Evolutionary conservation across 805 yeast species (phyloP), one percentile per base, ranked within the genome.

Genomic region (Metschnikowia hibisci): DNA sequence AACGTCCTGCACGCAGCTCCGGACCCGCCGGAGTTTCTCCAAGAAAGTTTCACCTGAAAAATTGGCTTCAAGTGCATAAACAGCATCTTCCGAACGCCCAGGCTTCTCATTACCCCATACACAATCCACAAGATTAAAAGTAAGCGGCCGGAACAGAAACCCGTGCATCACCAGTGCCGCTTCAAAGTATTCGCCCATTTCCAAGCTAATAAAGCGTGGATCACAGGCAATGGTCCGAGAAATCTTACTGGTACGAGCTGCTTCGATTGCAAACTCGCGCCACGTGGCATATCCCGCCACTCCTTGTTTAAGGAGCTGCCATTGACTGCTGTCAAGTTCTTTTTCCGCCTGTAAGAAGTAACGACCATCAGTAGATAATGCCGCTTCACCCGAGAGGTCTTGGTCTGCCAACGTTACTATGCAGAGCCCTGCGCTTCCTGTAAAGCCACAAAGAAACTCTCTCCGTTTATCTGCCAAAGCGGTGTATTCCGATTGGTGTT

Each of bases 301-400:
- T 4, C 96, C 96, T 60, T 84, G 95, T 58, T 84, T 89, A 46
- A 93, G 71, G 35, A 93, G 65, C 2, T 66, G 63, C 98, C 98
- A 93, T 34, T 54, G 43, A 56, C 81, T 80, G 30, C 64, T 57
- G 60, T 87, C 95, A 43, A 93, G 69, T 65, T 93, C 93, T 45
- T 82, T 78, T 16, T 76, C 79, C 1, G 98, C 98, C 66, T 93
- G 99, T 46, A 87, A 70, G 62, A 88, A 93, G 67, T 93, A 93
- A 51, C 99, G 74, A 2, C 98, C 98, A 64, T 93, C 99, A 0
- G 99, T 93, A 7, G 95, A 81, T 39, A 93, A 66, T 0, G 84
- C 86, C 11, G 96, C 95, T 36, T 79, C 77, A 1, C 88, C 87
- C 9, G 65, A 67, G 16, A 77, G 69, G 1, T 68, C 74, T 39